Evolutionary conservation across 2,329 filamentous ascomycete genomes (phyloP), one percentile per base, ranked within the genome.

Genomic region (Fusarium secorum): DNA sequence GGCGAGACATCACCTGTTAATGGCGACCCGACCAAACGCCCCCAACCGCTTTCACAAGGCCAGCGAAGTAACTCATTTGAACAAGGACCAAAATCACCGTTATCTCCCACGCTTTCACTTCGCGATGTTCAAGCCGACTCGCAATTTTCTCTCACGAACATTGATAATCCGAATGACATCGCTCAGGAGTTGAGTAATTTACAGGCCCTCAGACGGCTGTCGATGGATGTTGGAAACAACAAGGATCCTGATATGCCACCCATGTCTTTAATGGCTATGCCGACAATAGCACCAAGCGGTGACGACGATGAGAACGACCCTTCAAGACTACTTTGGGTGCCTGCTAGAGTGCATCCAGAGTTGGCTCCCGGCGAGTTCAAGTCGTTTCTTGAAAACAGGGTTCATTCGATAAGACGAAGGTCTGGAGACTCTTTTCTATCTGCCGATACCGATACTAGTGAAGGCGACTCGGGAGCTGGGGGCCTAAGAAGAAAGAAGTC

Each of bases 311-410:
- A 97, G 78, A 92, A 94, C 75, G 95, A 98, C 78, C 90, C 94
- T 11, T 94, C 95, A 4, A 89, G 94, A 68, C 83, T 98, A 64
- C 93, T 98, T 72, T 99, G 96, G 96, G 96, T 99, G 10, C 96
- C 96, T 9, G 96, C 96, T 28, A 90, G 94, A 64, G 87, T 99
- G 32, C 96, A 99, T 76, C 96, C 96, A 1, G 96, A 99, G 81
- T 85, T 99, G 52, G 96, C 96, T 5, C 96, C 96, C 2, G 94
- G 93, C 77, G 96, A 98, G 75, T 99, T 98, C 85, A 98, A 97
- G 81, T 95, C 92, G 2, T 99, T 98, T 74, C 87, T 99, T 4
- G 95, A 99, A 77, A 97, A 95, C 69, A 91, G 95, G 77, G 93
- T 98, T 17, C 93, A 97, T 74, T 91, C 93, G 38, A 97, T 98